Base-by-base conservation (phyloP, 2,329 filamentous ascomycete genomes). In the Fusarium brevicatenulatum region DNA sequence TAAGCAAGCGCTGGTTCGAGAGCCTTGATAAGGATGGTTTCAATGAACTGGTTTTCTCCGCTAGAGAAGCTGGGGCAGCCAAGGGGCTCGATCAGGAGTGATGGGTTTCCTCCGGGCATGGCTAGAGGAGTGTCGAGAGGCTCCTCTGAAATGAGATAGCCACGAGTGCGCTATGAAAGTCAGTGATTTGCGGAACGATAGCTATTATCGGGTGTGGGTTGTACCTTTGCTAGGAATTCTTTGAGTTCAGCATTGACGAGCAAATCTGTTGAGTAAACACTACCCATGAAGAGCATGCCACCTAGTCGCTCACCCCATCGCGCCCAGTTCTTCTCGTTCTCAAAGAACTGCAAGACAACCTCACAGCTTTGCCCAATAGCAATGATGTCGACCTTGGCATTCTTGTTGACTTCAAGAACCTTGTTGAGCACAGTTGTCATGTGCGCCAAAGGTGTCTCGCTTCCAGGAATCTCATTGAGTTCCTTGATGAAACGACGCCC, bases 11-110 rank as follows among this genome's bases (percentile, higher is more conserved):
- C 87, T 5, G 83, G 80, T 18, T 78, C 75, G 70, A 89, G 87
- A 1, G 88, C 86, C 16, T 79, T 80, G 18, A 91, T 83, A 58
- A 95, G 86, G 68, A 93, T 87, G 42, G 85, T 84, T 79, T 97
- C 93, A 12, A 83, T 83, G 76, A 90, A 85, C 39, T 85, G 78
- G 2, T 81, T 75, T 69, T 92, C 89, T 7, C 91, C 91, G 4
- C 91, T 88, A n/a, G 91, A 91, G 80, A 92, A 92, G 69, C 90
- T 87, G 9, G 92, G 92, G 71, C 89, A 92, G 9, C 92, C 91
- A 47, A 88, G 83, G 16, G 80, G 73, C 1, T 84, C 83, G 77
- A 86, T 83, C 42, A 78, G 74, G 6, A 82, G 81, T 19, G 79
- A 73, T 0, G 81, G 78, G 73, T 88, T 89, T 15, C 87, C 86